Evolutionary conservation across 2,329 filamentous ascomycete species (phyloP).

Genomic region (Hymenoscyphus salicellus): DNA sequence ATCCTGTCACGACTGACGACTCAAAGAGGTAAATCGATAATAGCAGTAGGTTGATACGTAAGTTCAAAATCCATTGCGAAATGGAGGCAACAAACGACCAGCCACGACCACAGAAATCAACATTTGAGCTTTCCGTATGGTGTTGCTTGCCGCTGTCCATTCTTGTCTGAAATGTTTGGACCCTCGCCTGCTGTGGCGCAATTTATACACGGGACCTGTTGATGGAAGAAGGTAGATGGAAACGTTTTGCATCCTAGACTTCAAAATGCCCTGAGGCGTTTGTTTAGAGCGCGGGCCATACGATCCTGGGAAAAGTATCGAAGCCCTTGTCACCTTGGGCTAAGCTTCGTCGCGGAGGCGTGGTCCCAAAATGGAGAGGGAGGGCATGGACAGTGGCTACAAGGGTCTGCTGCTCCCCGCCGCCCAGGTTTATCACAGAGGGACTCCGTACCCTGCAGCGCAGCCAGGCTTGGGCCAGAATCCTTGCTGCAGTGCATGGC

Average conservation of each 20-base stretch:
- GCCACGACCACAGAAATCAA: not conserved
- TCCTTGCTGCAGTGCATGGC: conserved; percentile 9
- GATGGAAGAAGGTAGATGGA: conserved; percentile 18
- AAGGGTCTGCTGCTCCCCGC: conserved; percentile 13
- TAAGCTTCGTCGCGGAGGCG: conserved; percentile 10
- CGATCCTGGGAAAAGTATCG: conserved; percentile 20
- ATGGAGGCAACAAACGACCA: not conserved
- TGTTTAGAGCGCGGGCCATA: conserved; percentile 27
- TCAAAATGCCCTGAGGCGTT: conserved; percentile 17
- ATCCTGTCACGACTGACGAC: conserved; percentile 19
- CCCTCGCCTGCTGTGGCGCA: conserved; percentile 6
- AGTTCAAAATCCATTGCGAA: not conserved
- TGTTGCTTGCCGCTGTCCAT: not conserved
- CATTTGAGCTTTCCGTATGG: not conserved
- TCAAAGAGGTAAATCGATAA: not conserved
- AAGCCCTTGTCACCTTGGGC: not conserved
- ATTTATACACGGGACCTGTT: conserved; percentile 15
- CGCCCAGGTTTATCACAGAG: not conserved
- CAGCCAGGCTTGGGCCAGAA: not conserved
- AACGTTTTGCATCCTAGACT: conserved; percentile 28
- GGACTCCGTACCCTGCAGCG: not conserved
- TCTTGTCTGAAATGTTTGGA: not conserved
- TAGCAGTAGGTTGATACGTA: not conserved
- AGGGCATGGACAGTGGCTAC: conserved; percentile 2
- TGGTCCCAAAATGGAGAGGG: conserved; percentile 12